These are phyloP conservation scores for Ustilaginoidea virens DNA, from an alignment of 2,329 filamentous ascomycete genomes.

Conservation along the genomic window DNA sequence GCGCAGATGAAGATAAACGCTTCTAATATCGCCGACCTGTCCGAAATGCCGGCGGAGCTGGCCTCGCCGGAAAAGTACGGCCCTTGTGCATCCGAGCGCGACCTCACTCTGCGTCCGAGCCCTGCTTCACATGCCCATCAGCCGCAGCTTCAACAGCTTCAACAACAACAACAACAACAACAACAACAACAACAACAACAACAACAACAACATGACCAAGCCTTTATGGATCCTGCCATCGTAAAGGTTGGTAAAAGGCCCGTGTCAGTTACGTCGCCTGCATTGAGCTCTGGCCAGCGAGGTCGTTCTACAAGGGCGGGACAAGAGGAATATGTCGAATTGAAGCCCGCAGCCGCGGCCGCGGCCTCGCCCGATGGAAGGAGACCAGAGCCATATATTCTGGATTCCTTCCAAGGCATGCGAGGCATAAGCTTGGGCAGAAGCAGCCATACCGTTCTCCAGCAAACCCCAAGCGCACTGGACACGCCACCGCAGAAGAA, in stretches of 20 bases:
- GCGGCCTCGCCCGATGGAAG: slow-evolving; percentile 2
- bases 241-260: slow-evolving; percentile 46
- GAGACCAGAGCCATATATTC: slow-evolving; percentile 11
- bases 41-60: slow-evolving; percentile 20
- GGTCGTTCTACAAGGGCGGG: too few species aligned
- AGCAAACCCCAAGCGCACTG: slow-evolving; percentile 8
- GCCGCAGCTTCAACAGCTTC: neutral
- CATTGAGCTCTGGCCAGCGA: too few species aligned
- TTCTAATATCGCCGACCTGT: slow-evolving; percentile 28
- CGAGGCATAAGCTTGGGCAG: slow-evolving; percentile 9
- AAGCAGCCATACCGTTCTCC: slow-evolving; percentile 8
- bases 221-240: slow-evolving; percentile 72
- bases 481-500: slow-evolving; percentile 15
- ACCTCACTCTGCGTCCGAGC: slow-evolving; percentile 7
- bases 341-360: too few species aligned
- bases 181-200: slow-evolving; percentile 17
- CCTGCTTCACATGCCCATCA: neutral
- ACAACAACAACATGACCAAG: too few species aligned
- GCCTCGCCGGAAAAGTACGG: slow-evolving; percentile 13
- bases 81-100: slow-evolving; percentile 11
- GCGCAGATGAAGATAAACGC: slow-evolving; percentile 29
- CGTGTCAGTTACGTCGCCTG: too few species aligned
- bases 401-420: slow-evolving; percentile 13
- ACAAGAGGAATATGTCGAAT: too few species aligned
- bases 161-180: slow-evolving; percentile 10